Evolutionary conservation across 208 protist genomes (phyloP).

Genomic region (Acanthamoeba divionensis): DNA sequence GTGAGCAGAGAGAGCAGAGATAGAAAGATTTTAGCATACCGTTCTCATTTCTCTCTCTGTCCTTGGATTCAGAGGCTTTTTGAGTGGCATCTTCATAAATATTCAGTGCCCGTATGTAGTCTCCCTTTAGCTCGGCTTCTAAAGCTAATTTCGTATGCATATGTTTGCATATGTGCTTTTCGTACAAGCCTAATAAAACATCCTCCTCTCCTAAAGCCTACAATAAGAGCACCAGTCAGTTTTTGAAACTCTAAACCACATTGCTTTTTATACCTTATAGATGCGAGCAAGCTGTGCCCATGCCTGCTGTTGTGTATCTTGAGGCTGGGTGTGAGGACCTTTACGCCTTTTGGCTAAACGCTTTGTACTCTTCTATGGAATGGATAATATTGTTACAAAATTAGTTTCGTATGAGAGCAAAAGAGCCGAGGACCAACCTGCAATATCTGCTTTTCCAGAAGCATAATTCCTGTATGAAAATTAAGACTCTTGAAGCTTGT

Average conservation of each 20-base stretch:
- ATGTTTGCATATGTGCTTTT: constrained; percentile 65
- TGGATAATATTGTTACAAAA: no score
- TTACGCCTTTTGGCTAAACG: constrained; percentile 18
- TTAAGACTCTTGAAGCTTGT: constrained; percentile 61
- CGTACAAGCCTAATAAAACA: constrained; percentile 70
- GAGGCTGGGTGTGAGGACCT: background rate
- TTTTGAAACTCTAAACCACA: background rate
- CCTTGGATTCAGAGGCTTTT: background rate
- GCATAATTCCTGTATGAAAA: constrained; percentile 61
- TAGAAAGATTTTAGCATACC: background rate
- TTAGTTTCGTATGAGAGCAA: no score
- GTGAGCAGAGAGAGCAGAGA: background rate
- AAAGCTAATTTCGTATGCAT: constrained; percentile 67
- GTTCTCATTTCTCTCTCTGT: background rate
- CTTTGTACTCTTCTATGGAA: background rate
- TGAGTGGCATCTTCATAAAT: constrained; percentile 67
- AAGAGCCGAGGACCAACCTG: background rate
- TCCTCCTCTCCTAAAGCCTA: constrained; percentile 74
- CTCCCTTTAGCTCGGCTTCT: constrained; percentile 65
- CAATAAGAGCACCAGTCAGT: background rate
- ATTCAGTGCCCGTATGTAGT: constrained; percentile 67
- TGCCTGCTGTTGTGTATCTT: constrained; percentile 5
- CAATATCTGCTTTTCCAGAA: constrained; percentile 72
- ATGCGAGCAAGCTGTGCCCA: constrained; percentile 63
- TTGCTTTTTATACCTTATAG: background rate